A percentile compares a stretch with the other conserved stretches of the same genome.
phyloP scores from a whole-genome alignment of 495 filamentous ascomycete genomes.

The Neurospora sp. region DNA sequence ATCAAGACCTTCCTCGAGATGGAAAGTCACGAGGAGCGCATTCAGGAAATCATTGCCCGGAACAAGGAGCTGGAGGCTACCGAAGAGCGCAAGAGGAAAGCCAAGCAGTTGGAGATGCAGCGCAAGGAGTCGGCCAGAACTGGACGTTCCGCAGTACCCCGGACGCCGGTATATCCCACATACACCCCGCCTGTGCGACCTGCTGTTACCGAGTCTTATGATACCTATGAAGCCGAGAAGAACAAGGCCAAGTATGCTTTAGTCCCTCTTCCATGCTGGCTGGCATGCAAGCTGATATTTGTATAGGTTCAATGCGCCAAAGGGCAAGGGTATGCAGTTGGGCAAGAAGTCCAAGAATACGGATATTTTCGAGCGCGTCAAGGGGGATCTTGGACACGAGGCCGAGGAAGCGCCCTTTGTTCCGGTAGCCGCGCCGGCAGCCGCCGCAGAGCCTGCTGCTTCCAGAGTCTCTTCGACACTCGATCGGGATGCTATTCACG shows the following conservation, averaged over 20 bases:
- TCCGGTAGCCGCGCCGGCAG: slow-evolving; percentile 47
- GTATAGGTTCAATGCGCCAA: slow-evolving; percentile 47
- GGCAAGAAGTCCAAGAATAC: slow-evolving; percentile 96
- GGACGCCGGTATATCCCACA: slow-evolving; percentile 73
- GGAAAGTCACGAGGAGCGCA: slow-evolving; percentile 97
- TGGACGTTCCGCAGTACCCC: slow-evolving; percentile 46
- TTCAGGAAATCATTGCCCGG: slow-evolving; percentile 94
- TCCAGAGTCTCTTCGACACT: slow-evolving; percentile 52
- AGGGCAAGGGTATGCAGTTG: slow-evolving; percentile 96
- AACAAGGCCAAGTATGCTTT: slow-evolving; percentile 69
- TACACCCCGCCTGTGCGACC: slow-evolving; percentile 75
- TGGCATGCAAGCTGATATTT: slow-evolving; percentile 10
- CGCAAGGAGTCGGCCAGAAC: slow-evolving; percentile 72
- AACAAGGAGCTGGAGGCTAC: slow-evolving; percentile 98
- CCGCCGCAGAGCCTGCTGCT: slow-evolving; percentile 42
- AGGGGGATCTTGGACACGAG: slow-evolving; percentile 74
- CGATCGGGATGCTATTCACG: slow-evolving; percentile 72
- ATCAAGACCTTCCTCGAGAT: slow-evolving; percentile 99
- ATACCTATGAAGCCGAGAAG: slow-evolving; percentile 92
- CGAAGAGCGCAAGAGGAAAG: slow-evolving; percentile 95
- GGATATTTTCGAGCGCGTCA: slow-evolving; percentile 93
- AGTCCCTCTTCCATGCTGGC: background rate
- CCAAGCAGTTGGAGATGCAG: slow-evolving; percentile 96
- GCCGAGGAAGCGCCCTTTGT: slow-evolving; percentile 68
- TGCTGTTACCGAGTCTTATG: slow-evolving; percentile 69